Base-by-base conservation (phyloP, 768 basidiomycete species). In the Boletellus ananiceps region DNA sequence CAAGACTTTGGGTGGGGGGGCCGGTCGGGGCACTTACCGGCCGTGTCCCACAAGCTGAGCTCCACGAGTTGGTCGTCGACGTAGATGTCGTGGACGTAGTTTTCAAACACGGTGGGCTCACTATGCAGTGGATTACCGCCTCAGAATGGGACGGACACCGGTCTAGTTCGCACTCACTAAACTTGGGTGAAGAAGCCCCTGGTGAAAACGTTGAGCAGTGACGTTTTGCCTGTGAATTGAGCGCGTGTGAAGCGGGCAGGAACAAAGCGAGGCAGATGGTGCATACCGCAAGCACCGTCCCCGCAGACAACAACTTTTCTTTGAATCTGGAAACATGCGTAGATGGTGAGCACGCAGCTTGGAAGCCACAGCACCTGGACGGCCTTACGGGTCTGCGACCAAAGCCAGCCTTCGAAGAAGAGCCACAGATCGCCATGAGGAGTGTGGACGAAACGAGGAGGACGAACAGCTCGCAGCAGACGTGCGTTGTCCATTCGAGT, bases 31-130 rank as follows among this genome's bases (percentile, higher is more conserved):
- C 31, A 47, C 63, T 51, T 58, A 93, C 95, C 94, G 39, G 95
- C 95, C 39, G 95, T 98, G 66, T 98, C 95, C 95, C 95, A 98
- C 55, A 98, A 65, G 64, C 92, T 91, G 38, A 99, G 75, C 62
- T 98, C 94, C 13, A 97, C 86, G 27, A 80, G 67, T 58, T 91
- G 86, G 31, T 91, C 92, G 56, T 97, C 93, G 23, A 95, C 82
- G 57, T 77, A 77, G 47, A 94, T 74, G 56, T 93, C 89, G 65
- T 94, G 89, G 11, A 95, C 93, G 61, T 95, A 93, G 71, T 97
- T 98, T 69, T 98, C 95, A 58, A 98, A 98, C 4, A 98, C 94
- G 21, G 91, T 93, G 6, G 88, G 91, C 72, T 93, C 88, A 58
- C 90, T 92, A 61, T 34, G 42, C 5, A 16, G 23, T 21, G 16